Evolutionary conservation across 768 basidiomycete species (phyloP).

Genomic region (Psilocybe subaeruginosa): DNA sequence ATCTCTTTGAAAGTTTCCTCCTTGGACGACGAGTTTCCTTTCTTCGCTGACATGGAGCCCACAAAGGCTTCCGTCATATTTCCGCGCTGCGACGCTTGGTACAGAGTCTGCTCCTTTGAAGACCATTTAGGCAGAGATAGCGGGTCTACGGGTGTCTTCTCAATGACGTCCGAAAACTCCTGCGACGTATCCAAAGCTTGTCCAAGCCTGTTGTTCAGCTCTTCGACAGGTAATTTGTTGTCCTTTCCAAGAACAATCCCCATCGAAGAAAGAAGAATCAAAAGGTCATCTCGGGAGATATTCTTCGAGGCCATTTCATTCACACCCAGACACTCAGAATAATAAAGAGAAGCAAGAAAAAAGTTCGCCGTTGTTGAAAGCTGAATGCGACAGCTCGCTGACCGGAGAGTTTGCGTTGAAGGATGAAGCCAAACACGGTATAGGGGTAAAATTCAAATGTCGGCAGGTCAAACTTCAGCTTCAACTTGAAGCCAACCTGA

Average conservation of each 20-base stretch:
- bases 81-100: slow-evolving; percentile 23
- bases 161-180: slow-evolving; percentile 22
- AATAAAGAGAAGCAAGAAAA: too few species aligned
- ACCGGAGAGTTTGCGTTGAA: slow-evolving; percentile 11
- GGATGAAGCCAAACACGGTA: background rate
- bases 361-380: too few species aligned
- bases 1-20: slow-evolving; percentile 34
- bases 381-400: too few species aligned
- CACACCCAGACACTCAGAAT: background rate
- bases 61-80: slow-evolving; percentile 25
- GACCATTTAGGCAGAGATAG: slow-evolving; percentile 17
- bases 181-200: slow-evolving; percentile 31
- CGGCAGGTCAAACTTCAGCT: too few species aligned
- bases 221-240: slow-evolving; percentile 30
- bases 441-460: background rate
- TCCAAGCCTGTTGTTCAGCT: slow-evolving; percentile 25
- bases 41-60: slow-evolving; percentile 13
- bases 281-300: slow-evolving; percentile 30
- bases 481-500: too few species aligned
- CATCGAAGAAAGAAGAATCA: slow-evolving; percentile 29
- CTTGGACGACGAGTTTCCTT: slow-evolving; percentile 19
- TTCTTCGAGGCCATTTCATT: slow-evolving; percentile 7
- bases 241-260: slow-evolving; percentile 28
- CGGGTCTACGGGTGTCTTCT: slow-evolving; percentile 17
- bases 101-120: slow-evolving; percentile 16